Percentiles rank a stretch among this genome's conserved stretches.
phyloP scores from a whole-genome alignment of 2,329 filamentous ascomycete genomes.

The Hypocrella siamensis region DNA sequence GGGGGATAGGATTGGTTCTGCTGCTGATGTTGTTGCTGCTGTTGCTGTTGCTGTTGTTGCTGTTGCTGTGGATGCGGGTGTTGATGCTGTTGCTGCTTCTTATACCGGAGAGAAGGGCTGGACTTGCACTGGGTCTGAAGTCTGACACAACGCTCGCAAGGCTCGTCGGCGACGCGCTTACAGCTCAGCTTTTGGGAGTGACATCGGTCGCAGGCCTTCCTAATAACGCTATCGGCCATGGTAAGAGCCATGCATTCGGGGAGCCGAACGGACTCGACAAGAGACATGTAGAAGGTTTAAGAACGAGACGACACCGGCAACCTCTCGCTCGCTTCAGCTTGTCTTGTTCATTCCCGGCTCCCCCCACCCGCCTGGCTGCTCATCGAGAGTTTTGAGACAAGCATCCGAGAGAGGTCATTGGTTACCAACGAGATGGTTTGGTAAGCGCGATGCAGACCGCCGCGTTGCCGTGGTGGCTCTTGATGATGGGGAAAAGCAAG shows the following conservation, averaged over 20 bases:
- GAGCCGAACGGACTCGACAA: slow-evolving; percentile 7
- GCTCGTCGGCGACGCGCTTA: slow-evolving; percentile 22
- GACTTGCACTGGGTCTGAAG: slow-evolving; percentile 26
- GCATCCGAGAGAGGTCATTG: slow-evolving; percentile 6
- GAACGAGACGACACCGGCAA: too few relatives aligned
- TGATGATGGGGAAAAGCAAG: background rate
- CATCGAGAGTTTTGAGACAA: too few relatives aligned
- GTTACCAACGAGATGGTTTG: slow-evolving; percentile 3
- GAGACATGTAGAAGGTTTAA: slow-evolving; percentile 15
- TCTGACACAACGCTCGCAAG: slow-evolving; percentile 26
- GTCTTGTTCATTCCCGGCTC: slow-evolving; percentile 1
- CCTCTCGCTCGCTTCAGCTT: too few relatives aligned
- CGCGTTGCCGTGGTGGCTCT: slow-evolving; percentile 1
- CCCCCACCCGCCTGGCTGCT: too few relatives aligned
- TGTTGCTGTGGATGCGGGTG: slow-evolving; percentile 7
- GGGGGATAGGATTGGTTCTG: too few relatives aligned
- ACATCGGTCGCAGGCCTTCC: slow-evolving; percentile 31
- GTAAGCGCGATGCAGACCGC: slow-evolving; percentile 4
- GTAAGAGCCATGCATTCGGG: slow-evolving; percentile 12
- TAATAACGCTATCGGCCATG: slow-evolving; percentile 22
- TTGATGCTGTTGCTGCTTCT: slow-evolving; percentile 17
- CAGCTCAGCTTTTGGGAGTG: slow-evolving; percentile 30
- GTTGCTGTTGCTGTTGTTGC: slow-evolving; percentile 6
- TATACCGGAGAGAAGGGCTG: slow-evolving; percentile 24
- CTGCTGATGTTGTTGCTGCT: slow-evolving; percentile 3